Evolutionary conservation across 306 rosid species (phyloP).

Genomic region (Acacia acuminata): DNA sequence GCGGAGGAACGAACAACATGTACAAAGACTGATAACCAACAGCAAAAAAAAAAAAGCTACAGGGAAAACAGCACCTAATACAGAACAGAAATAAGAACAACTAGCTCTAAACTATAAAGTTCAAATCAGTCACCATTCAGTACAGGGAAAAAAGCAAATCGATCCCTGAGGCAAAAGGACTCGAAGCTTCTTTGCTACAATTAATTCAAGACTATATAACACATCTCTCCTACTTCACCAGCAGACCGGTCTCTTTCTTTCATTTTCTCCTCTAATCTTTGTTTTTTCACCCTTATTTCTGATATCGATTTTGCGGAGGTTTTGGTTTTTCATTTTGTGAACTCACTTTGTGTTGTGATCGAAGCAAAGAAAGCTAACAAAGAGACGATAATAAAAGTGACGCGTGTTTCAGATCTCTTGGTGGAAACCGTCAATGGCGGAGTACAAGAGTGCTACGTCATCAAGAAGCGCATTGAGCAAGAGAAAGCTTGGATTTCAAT

Average conservation of each 20-base stretch:
- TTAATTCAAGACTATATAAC: slow-evolving; percentile 51
- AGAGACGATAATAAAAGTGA: slow-evolving; percentile 60
- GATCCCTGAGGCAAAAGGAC: slow-evolving; percentile 39
- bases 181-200: slow-evolving; percentile 59
- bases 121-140: too few relatives aligned
- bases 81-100: too few relatives aligned
- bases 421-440: slow-evolving; percentile 84
- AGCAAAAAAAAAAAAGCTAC: too few relatives aligned
- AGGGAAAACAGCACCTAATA: too few relatives aligned
- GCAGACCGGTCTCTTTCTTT: slow-evolving; percentile 45
- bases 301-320: background rate
- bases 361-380: too few relatives aligned
- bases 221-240: slow-evolving; percentile 55
- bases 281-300: background rate
- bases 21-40: too few relatives aligned
- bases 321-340: background rate
- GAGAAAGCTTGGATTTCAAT: slow-evolving; percentile 37
- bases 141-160: background rate
- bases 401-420: slow-evolving; percentile 68
- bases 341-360: background rate
- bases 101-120: too few relatives aligned
- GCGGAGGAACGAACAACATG: too few relatives aligned
- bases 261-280: too few relatives aligned
- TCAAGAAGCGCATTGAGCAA: slow-evolving; percentile 76
- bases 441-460: slow-evolving; percentile 67